Base-by-base conservation (phyloP, 164 flowering plant genomes). In the Protea cynaroides region DNA sequence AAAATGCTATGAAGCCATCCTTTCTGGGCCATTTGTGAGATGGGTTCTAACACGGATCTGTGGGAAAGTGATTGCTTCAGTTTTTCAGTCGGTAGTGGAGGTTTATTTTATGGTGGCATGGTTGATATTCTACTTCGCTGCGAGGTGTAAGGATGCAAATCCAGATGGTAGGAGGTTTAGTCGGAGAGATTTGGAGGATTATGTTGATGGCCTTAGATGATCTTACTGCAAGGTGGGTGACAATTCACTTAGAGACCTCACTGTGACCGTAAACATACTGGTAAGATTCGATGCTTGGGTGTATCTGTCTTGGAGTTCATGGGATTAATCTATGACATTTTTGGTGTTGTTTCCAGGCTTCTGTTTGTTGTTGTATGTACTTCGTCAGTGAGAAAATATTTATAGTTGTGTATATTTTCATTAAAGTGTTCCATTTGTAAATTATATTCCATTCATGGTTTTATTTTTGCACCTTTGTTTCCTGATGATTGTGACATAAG, bases 21-120 rank as follows among this genome's bases (percentile, higher is more conserved):
- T 82, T 22, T 83, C 86, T 69, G 98, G 98, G 54, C 74, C 89
- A 0, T 63, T 77, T 63, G 66, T 76, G 50, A 83, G 91, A 71
- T 81, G 78, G 84, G 40, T 70, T 17, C 52, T 91, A 56, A 71
- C 79, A 29, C 66, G 68, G 22, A 22, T 76, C 23, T 78, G 71
- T 71, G 94, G 97, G 63, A 82, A 72, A 50, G 56, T 71, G 36
- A 70, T 84, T 64, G 85, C 88, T 7, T 44, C 74, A 8, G 56
- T 77, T 64, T 71, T 87, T 15, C 98, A 90, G 79, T 84, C 97
- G 1, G 58, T 77, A 13, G 66, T 79, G 56, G 97, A 95, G 79
- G 92, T 90, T 36, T 92, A 82, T 69, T 92, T 92, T 58, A 90
- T 85, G 92, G 89, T 92, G 61, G 96, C 81, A 63, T 95, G 99